These are phyloP conservation scores for Paramyrothecium roridum DNA, from an alignment of 2,329 filamentous ascomycete species.

Conservation along the genomic window DNA sequence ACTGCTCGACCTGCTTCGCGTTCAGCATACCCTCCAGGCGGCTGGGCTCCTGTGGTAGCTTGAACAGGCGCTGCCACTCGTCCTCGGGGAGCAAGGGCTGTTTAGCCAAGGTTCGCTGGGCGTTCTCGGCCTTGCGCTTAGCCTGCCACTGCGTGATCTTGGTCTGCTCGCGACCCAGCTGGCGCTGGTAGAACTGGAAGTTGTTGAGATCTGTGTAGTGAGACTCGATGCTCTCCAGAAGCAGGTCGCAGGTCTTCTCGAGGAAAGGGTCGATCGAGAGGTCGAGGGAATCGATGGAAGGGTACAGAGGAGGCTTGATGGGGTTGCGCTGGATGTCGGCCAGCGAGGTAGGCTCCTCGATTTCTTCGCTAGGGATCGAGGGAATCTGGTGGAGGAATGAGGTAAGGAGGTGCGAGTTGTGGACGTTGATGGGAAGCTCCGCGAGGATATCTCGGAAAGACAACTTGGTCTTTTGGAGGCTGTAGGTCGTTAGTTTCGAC, in stretches of 20 bases:
- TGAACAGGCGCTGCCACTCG: slow-evolving; percentile 98
- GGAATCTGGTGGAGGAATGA: slow-evolving; percentile 93
- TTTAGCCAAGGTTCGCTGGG: slow-evolving; percentile 78
- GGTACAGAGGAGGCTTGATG: slow-evolving; percentile 66
- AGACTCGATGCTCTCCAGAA: slow-evolving; percentile 94
- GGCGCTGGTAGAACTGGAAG: slow-evolving; percentile 94
- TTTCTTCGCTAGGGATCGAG: slow-evolving; percentile 55
- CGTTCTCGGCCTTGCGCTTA: slow-evolving; percentile 96
- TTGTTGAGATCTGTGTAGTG: slow-evolving; percentile 99
- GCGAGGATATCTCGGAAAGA: slow-evolving; percentile 91
- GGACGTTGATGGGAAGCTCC: slow-evolving; percentile 84
- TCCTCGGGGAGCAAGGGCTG: slow-evolving; percentile 88
- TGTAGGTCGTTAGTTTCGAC: slow-evolving; percentile 31
- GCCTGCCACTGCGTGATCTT: slow-evolving; percentile 97
- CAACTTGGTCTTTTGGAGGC: slow-evolving; percentile 90
- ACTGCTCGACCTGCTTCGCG: slow-evolving; percentile 94
- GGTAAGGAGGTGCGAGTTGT: slow-evolving; percentile 97
- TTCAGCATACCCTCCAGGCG: slow-evolving; percentile 92
- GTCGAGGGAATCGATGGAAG: slow-evolving; percentile 86
- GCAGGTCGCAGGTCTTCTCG: slow-evolving; percentile 95
- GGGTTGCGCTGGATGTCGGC: slow-evolving; percentile 70
- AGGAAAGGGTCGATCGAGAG: slow-evolving; percentile 96
- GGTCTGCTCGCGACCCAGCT: slow-evolving; percentile 86
- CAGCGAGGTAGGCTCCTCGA: slow-evolving; percentile 75
- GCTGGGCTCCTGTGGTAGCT: slow-evolving; percentile 92